A percentile compares a stretch with the other conserved stretches of the same genome.
These are phyloP conservation scores for Auriscalpium microsporum DNA, from an alignment of 768 basidiomycete genomes.

Conservation along the genomic window DNA sequence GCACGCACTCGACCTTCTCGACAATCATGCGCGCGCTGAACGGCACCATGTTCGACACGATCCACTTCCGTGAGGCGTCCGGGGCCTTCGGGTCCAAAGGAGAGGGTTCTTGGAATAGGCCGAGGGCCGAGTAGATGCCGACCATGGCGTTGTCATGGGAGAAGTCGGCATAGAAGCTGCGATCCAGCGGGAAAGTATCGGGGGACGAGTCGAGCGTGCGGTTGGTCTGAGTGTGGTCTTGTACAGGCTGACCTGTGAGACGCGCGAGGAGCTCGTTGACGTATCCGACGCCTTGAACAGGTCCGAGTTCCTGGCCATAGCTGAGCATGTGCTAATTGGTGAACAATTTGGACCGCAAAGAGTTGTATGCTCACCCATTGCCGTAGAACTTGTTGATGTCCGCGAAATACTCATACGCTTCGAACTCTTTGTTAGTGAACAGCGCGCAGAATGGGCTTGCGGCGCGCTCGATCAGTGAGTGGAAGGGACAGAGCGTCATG, in stretches of 20 bases:
- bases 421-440: constrained; percentile 60
- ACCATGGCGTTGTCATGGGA: constrained; percentile 83
- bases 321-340: constrained; percentile 24
- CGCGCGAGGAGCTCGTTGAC: constrained; percentile 85
- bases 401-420: constrained; percentile 55
- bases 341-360: background rate
- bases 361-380: constrained; percentile 44
- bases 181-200: constrained; percentile 62
- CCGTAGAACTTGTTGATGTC: constrained; percentile 77
- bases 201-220: constrained; percentile 55
- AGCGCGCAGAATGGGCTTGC: constrained; percentile 64
- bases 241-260: constrained; percentile 52
- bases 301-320: constrained; percentile 61
- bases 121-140: constrained; percentile 61
- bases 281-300: constrained; percentile 79
- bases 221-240: constrained; percentile 71
- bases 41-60: constrained; percentile 53
- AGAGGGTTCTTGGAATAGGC: constrained; percentile 22
- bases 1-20: constrained; percentile 52
- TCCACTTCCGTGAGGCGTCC: constrained; percentile 33
- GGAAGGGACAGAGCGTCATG: constrained; percentile 73
- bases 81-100: constrained; percentile 19
- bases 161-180: constrained; percentile 68
- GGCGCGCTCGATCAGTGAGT: constrained; percentile 46
- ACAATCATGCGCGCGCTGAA: constrained; percentile 70